Conservation (phyloP, 345 rosid species). For the Excoecaria cochinchinensis region DNA sequence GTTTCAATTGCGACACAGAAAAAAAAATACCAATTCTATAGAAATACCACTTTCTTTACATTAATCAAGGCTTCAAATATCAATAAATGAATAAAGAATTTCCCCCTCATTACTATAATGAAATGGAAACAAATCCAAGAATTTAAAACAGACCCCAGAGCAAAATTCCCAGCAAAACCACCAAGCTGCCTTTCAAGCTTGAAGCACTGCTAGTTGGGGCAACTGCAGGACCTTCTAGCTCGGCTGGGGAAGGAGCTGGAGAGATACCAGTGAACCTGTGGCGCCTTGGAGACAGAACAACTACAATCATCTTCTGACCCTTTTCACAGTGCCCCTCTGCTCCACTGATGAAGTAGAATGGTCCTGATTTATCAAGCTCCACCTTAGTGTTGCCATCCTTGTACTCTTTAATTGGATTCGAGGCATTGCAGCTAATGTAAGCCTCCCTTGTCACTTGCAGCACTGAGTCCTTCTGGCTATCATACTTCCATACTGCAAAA, state of each 20-base stretch:
- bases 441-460: constrained; percentile 60
- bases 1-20: not conserved
- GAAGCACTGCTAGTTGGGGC: constrained; percentile 56
- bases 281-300: constrained; percentile 48
- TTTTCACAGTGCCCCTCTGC: constrained; percentile 66
- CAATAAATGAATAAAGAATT: constrained; percentile 5
- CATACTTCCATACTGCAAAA: constrained; percentile 64
- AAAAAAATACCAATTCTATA: not conserved
- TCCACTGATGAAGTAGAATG: constrained; percentile 81
- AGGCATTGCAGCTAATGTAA: constrained; percentile 58
- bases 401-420: constrained; percentile 54
- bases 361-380: constrained; percentile 54
- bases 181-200: constrained; percentile 25
- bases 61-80: not conserved
- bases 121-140: not conserved
- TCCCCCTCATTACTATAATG: too few species aligned
- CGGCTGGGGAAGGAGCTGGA: constrained; percentile 75
- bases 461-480: constrained; percentile 66
- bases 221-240: constrained; percentile 51
- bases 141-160: constrained; percentile 32
- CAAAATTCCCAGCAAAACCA: constrained; percentile 15
- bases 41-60: not conserved
- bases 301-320: constrained; percentile 70
- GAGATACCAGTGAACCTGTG: constrained; percentile 34
- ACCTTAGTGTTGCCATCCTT: constrained; percentile 71